Evolutionary conservation across 2,329 filamentous ascomycete species (phyloP).

Genomic region (Arthroderma sp.): DNA sequence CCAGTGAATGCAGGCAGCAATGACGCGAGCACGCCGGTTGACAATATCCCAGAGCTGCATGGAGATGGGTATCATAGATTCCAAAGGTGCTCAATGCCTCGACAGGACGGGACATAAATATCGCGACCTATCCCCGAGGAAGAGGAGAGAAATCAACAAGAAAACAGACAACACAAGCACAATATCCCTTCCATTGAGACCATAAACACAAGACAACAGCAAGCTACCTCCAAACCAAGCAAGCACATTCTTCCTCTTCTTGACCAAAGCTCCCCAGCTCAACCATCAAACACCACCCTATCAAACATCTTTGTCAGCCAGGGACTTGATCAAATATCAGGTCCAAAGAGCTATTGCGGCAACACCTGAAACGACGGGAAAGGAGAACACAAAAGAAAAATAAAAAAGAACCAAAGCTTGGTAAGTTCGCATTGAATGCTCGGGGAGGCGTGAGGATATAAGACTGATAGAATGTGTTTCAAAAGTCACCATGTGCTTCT

Average conservation of each 20-base stretch:
- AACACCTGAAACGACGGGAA: conserved; percentile 16
- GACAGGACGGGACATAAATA: conserved; percentile 31
- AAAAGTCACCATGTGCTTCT: conserved; percentile 70
- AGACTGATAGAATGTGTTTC: conserved; percentile 2
- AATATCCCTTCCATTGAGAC: not conserved
- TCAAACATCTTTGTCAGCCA: not conserved
- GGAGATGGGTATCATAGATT: conserved; percentile 16
- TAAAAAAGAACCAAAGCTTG: not conserved
- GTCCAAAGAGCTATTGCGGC: not conserved
- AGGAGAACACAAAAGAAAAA: not conserved
- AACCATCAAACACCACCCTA: not conserved
- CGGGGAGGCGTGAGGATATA: not conserved
- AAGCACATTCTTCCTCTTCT: not conserved
- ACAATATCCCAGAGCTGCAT: conserved; percentile 3
- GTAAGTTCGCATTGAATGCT: not conserved
- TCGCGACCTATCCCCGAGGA: conserved; percentile 20
- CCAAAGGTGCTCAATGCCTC: not conserved
- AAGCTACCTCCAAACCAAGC: not conserved
- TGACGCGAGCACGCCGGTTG: not conserved
- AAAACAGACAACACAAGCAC: not conserved
- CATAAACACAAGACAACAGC: not conserved
- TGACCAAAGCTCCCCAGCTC: not conserved
- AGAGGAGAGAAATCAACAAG: conserved; percentile 3
- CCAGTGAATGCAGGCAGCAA: not conserved
- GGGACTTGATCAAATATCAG: not conserved